A percentile compares a stretch with the other conserved stretches of the same genome.
Conservation (phyloP, 2,329 filamentous ascomycete genomes). For the Phoma sp. region DNA sequence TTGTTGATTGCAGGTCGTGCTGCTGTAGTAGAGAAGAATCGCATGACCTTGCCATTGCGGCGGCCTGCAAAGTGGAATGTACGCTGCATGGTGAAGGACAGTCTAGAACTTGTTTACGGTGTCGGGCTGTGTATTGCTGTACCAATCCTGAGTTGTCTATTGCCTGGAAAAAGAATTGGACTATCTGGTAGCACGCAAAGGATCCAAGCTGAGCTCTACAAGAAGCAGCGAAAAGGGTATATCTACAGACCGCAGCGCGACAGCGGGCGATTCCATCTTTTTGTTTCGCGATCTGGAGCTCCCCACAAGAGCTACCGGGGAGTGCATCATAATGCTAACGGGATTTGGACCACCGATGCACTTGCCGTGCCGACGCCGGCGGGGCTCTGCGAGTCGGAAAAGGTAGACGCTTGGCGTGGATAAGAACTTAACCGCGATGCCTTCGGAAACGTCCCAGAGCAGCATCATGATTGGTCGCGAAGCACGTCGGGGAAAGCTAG, state of each 20-base stretch:
- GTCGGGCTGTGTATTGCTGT: background rate
- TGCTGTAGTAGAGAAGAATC: slow-evolving; percentile 44
- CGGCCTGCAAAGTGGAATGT: slow-evolving; percentile 43
- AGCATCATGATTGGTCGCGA: slow-evolving; percentile 19
- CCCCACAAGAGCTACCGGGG: slow-evolving; percentile 41
- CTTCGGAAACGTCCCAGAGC: slow-evolving; percentile 21
- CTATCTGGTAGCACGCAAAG: background rate
- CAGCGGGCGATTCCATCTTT: slow-evolving; percentile 24
- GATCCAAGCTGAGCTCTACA: background rate
- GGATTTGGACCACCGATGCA: slow-evolving; percentile 34
- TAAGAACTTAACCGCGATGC: slow-evolving; percentile 33
- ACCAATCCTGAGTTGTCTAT: background rate
- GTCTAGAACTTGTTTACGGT: background rate
- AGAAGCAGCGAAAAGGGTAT: slow-evolving; percentile 1
- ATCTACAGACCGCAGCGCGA: slow-evolving; percentile 6
- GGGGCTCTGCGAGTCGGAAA: slow-evolving; percentile 29
- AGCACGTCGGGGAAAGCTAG: slow-evolving; percentile 15
- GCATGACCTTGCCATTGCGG: slow-evolving; percentile 38
- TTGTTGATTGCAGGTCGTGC: slow-evolving; percentile 47
- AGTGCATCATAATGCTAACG: slow-evolving; percentile 32
- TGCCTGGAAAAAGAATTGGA: background rate
- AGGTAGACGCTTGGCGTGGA: slow-evolving; percentile 33
- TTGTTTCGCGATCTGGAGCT: slow-evolving; percentile 32
- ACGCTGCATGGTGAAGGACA: slow-evolving; percentile 38
- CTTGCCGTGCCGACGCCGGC: slow-evolving; percentile 43